phyloP scores from a whole-genome alignment of 345 rosid genomes.

The Isatis tinctoria region DNA sequence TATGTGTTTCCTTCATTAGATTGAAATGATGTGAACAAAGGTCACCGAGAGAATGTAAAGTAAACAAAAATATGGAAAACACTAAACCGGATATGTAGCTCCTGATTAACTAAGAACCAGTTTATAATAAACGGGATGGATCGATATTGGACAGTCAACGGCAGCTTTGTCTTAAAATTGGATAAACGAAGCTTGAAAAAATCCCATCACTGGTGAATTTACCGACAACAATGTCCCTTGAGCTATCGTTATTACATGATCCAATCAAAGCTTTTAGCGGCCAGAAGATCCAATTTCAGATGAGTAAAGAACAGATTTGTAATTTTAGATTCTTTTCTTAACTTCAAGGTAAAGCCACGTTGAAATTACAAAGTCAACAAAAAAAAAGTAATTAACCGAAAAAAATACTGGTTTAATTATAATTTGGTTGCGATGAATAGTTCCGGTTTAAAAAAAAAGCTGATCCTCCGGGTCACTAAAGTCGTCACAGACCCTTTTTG shows the following conservation, averaged over 20 bases:
- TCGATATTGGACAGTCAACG: not conserved
- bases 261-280: not conserved
- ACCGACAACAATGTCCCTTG: not conserved
- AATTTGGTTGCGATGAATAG: not conserved
- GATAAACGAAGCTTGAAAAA: not conserved
- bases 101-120: not conserved
- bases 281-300: not conserved
- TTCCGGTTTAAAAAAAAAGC: conserved; percentile 11
- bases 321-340: no score
- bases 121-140: not conserved
- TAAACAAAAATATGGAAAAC: conserved; percentile 9
- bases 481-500: not conserved
- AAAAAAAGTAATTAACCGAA: not conserved
- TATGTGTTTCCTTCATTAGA: not conserved
- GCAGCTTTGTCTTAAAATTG: not conserved
- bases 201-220: not conserved
- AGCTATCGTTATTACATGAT: not conserved
- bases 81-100: not conserved
- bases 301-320: not conserved
- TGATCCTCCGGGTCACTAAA: not conserved
- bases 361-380: not conserved
- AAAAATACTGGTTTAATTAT: not conserved
- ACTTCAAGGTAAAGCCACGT: no score
- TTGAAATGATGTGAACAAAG: not conserved
- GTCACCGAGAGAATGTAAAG: conserved; percentile 7